Base-by-base conservation (phyloP, 2,329 filamentous ascomycete genomes). In the Coniochaeta sp. region DNA sequence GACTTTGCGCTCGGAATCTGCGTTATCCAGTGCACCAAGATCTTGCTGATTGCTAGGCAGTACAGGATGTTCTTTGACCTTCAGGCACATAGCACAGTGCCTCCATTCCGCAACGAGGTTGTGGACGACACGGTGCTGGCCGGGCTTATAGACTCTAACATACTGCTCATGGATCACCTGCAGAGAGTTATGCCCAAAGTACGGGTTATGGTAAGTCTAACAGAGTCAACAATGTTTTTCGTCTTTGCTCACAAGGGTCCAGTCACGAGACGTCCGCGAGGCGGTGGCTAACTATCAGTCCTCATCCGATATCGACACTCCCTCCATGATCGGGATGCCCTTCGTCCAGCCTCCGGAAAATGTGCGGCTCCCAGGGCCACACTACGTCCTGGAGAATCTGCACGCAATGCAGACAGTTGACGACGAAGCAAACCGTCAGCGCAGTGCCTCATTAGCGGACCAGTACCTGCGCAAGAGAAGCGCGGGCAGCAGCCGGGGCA, bases 31-130 rank as follows among this genome's bases (percentile, higher is more conserved):
- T 51, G 53, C 16, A 56, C 56, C 9, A 56, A 58, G 46, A 62
- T 71, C 12, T 57, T 72, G 18, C 54, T 72, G 31, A 60, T 65
- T 14, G 67, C 69, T 20, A 55, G 66, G 26, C 63, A 70, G 45
- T 63, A 71, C 49, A 56, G 59, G 14, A 58, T 72, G 4, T 71
- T 67, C 51, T 58, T 60, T 40, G 60, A 70, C 33, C 52, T 71
- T 12, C 60, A 60, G 2, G 61, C 66, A 3, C 60, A 64, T 20
- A 70, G 67, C 14, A 71, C 69, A 1, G 69, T 66, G 7, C 68
- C 70, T 5, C 57, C 68, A 2, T 68, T 66, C 62, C 60, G 64
- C 27, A 60, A 63, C 20, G 63, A 64, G 6, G 55, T 60, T 1
- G 62, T 65, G 3, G 62, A 65, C 49, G 67, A 69, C 26, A 52